Evolutionary conservation across 1,284 basidiomycete genomes (phyloP), one percentile per base, ranked within the genome.

Genomic region (Marasmius fiardii): DNA sequence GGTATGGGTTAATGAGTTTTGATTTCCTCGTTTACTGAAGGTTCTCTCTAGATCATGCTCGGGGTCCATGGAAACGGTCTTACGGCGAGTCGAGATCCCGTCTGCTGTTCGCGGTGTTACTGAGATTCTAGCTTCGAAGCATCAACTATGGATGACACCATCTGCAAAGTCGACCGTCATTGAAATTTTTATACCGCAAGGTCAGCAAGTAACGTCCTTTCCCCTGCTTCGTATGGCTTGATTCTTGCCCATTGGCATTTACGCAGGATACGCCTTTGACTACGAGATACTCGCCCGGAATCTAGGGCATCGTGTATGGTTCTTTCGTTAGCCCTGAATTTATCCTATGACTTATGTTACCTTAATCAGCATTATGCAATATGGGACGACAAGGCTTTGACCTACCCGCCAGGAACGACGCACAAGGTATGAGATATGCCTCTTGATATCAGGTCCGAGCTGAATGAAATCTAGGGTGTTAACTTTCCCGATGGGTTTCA

Each of bases 61-160:
- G 75, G 73, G 16, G 71, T 75, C 28, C 75, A 76, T 60, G 75
- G 75, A 14, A 77, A 76, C 63, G 75, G 75, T 1, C 55, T 77
- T 20, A 76, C 74, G 31, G 74, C 73, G 49, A 60, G 65, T 64
- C 8, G 24, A 55, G n/a, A 16, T 12, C 21, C n/a, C 11, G 51
- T 54, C 41, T 49, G 35, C 14, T 18, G 31, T 37, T 21, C 53
- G 24, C 53, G 20, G 7, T 33, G 21, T 26, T 21, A 26, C 2
- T 43, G 43, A 57, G 18, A 39, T 50, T 43, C 21, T 24, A 26
- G 45, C 14, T 51, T 11, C 53, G 5, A 16, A 75, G 74, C 74
- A 77, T 61, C 69, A 75, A 59, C 56, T 77, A 4, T 74, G 73
- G 71, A 76, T 75, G 74, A 73, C 73, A 14, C 68, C 68, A 18